These are phyloP conservation scores for Solanum hybrid DNA, from an alignment of 305 asterid genomes.

Conservation along the genomic window DNA sequence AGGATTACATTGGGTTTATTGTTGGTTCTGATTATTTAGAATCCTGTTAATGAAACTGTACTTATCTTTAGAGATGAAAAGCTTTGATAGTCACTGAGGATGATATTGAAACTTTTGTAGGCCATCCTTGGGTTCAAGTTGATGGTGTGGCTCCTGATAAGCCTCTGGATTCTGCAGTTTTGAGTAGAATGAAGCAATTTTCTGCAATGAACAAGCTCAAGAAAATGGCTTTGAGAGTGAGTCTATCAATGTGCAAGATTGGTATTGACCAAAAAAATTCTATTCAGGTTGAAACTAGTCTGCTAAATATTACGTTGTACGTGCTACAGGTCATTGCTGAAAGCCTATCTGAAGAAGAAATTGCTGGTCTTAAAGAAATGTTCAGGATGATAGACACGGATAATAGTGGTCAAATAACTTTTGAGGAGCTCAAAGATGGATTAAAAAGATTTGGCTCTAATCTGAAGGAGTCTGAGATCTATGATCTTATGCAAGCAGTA, in stretches of 20 bases:
- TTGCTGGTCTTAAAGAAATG: constrained; percentile 65
- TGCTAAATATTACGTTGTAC: background rate
- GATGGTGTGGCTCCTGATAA: constrained; percentile 66
- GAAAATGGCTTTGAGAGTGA: constrained; percentile 77
- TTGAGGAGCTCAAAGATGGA: constrained; percentile 69
- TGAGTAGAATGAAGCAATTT: constrained; percentile 63
- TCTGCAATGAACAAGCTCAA: constrained; percentile 80
- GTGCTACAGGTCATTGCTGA: constrained; percentile 63
- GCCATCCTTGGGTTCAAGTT: constrained; percentile 87
- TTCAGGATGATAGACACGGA: constrained; percentile 55
- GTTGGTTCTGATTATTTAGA: background rate
- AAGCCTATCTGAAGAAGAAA: constrained; percentile 63
- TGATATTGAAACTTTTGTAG: constrained; percentile 28
- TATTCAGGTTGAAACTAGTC: background rate
- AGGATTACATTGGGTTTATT: rapidly evolving
- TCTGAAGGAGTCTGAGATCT: constrained; percentile 65
- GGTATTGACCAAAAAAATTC: background rate
- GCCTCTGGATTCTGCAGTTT: constrained; percentile 74
- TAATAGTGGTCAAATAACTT: constrained; percentile 54
- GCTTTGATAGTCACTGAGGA: background rate
- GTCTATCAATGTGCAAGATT: background rate
- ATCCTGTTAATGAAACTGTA: background rate
- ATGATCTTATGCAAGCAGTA: constrained; percentile 62
- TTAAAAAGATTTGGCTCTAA: constrained; percentile 60
- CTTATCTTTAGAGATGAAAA: background rate